Conservation (phyloP, 805 yeast genomes). For the Hanseniaspora pseudoguilliermondii region DNA sequence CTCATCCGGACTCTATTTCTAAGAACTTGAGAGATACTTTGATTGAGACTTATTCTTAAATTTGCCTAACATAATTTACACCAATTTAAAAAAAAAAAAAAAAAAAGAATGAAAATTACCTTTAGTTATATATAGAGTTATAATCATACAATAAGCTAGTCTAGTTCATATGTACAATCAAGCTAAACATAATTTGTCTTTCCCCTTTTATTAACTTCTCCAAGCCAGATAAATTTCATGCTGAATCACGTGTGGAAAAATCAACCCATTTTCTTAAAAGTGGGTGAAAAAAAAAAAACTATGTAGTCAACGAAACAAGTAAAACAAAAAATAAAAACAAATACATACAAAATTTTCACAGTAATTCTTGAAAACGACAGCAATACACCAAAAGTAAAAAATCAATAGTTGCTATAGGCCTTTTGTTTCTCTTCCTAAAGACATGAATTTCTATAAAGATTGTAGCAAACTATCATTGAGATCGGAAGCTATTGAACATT, state of each 20-base stretch:
- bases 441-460: slow-evolving; percentile 7
- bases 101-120: no score
- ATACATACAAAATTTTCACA: no score
- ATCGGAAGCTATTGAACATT: slow-evolving; percentile 5
- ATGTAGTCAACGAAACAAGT: no score
- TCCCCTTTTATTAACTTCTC: no score
- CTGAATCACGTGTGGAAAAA: no score
- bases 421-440: no score
- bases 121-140: neutral
- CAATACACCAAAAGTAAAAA: neutral
- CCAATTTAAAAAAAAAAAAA: neutral
- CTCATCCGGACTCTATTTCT: slow-evolving; percentile 74
- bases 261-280: no score
- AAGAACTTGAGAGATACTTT: slow-evolving; percentile 82
- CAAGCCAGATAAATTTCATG: no score
- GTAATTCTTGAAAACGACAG: neutral
- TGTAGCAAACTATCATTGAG: neutral
- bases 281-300: no score
- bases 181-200: no score
- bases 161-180: neutral
- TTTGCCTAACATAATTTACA: neutral
- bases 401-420: neutral
- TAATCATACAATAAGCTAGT: neutral
- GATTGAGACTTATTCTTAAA: slow-evolving; percentile 75
- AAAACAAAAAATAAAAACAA: no score